Percentiles rank a stretch among this genome's conserved stretches.
These are phyloP conservation scores for Vaccinium darrowii DNA, from an alignment of 148 eudicot species.

Conservation along the genomic window DNA sequence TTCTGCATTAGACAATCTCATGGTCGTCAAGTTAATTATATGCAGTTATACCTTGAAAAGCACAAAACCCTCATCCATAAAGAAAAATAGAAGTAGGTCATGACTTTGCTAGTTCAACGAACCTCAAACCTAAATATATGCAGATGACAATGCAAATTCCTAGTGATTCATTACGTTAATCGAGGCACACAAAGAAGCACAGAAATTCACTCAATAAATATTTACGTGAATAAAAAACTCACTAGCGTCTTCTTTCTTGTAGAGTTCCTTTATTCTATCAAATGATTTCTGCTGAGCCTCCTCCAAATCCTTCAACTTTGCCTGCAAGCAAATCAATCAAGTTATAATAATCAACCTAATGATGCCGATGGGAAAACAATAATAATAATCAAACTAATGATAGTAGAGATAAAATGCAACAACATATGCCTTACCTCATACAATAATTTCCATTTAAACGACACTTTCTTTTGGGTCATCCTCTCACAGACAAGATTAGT, in stretches of 20 bases:
- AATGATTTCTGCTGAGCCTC: slow-evolving; percentile 45
- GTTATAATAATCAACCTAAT: not conserved
- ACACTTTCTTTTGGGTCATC: slow-evolving; percentile 40
- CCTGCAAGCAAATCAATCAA: slow-evolving; percentile 42
- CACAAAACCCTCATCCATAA: not conserved
- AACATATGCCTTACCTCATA: slow-evolving; percentile 54
- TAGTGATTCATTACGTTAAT: not conserved
- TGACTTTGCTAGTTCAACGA: not conserved
- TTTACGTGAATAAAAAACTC: slow-evolving; percentile 31
- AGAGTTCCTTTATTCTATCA: slow-evolving; percentile 57
- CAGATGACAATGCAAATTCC: slow-evolving; percentile 6
- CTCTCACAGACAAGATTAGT: slow-evolving; percentile 43
- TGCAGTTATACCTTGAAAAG: not conserved
- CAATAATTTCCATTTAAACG: slow-evolving; percentile 65
- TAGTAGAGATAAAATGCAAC: not conserved
- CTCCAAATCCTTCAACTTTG: slow-evolving; percentile 57
- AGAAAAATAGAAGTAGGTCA: not conserved
- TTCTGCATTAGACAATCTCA: not conserved
- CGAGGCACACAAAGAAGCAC: not conserved
- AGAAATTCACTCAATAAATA: not conserved
- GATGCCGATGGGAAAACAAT: not conserved
- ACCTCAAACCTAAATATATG: not conserved
- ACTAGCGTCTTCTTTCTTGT: slow-evolving; percentile 64
- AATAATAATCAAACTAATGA: not conserved
- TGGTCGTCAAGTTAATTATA: not conserved